Evolutionary conservation across 2,329 filamentous ascomycete genomes (phyloP), one percentile per base, ranked within the genome.

Genomic region (Apiospora sp.): DNA sequence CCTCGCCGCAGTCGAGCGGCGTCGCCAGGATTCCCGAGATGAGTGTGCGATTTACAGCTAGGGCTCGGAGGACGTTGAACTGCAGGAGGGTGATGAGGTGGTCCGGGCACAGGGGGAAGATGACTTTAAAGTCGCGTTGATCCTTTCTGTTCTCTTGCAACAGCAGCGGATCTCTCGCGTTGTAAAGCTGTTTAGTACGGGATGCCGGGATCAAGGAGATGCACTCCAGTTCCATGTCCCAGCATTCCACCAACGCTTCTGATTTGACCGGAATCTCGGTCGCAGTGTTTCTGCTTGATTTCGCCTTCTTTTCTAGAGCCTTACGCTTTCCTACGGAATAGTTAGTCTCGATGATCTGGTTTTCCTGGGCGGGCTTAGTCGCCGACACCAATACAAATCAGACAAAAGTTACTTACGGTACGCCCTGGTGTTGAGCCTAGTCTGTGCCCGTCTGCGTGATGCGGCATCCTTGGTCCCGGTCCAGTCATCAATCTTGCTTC

Each of bases 371-470:
- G 76, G 74, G 71, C 72, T n/a, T n/a, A n/a, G n/a, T n/a, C n/a
- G n/a, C n/a, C n/a, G n/a, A n/a, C n/a, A n/a, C n/a, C n/a, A n/a
- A n/a, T n/a, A n/a, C n/a, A n/a, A n/a, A n/a, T n/a, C n/a, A n/a
- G n/a, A n/a, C n/a, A n/a, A n/a, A n/a, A n/a, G n/a, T n/a, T 74
- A 78, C 80, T 81, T 78, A 83, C 83, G 80, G 75, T 86, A 85
- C 76, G 84, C 84, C 72, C 85, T 84, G 76, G 82, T 83, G 69
- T 86, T 86, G 34, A 86, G 81, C 78, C 85, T 82, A 73, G 82
- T 86, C 78, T 86, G 85, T 73, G 80, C 80, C 72, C 81, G 76
- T 74, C 85, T 81, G 34, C 85, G 82, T 73, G 80, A 80, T 74
- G 80, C 82, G 3, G 82, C 81, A 80, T 86, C 82, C 22, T 75